Base-by-base conservation (phyloP, 768 basidiomycete species). In the Mycena crocata region DNA sequence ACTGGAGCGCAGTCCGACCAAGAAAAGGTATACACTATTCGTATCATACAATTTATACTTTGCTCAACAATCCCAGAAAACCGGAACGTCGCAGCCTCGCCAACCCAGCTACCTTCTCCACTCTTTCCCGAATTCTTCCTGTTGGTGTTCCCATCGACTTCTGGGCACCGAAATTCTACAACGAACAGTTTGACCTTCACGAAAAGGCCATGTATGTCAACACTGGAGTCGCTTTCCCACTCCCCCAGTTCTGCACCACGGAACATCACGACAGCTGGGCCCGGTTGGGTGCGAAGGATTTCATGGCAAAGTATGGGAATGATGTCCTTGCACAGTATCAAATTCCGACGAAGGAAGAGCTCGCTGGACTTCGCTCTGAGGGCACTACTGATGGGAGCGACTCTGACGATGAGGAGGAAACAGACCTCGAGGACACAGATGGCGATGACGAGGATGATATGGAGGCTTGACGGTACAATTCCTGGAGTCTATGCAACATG, bases 181-280 rank as follows among this genome's bases (percentile, higher is more conserved):
- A 65, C 39, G 30, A 48, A 14, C n/a, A n/a, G n/a, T 57, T 65
- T 21, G 58, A 48, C 3, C 4, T 58, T 24, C 44, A 58, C 42
- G 64, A 65, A 30, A 56, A 50, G 3, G 56, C 64, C 31, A 30
- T 49, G 42, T 65, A 65, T 19, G 50, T 28, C 15, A 35, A 52
- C 23, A 58, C 56, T 19, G 56, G 64, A n/a, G 64, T 65, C n/a
- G 64, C 64, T n/a, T 65, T 65, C 14, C 64, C 64, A 19, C 66
- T 61, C 3, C 60, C 5, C 7, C 48, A 37, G 1, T 42, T 50
- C 39, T 51, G 48, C 40, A 51, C 57, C n/a, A 48, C 50, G 31
- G 30, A 39, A 30, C 48, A 30, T 24, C 51, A 67, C 17, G 44
- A 23, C 0, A 48, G 39, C 13, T 67, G 66, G 66, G 57, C 45